phyloP scores from a whole-genome alignment of 116 monocot genomes.

The Cymodocea nodosa region DNA sequence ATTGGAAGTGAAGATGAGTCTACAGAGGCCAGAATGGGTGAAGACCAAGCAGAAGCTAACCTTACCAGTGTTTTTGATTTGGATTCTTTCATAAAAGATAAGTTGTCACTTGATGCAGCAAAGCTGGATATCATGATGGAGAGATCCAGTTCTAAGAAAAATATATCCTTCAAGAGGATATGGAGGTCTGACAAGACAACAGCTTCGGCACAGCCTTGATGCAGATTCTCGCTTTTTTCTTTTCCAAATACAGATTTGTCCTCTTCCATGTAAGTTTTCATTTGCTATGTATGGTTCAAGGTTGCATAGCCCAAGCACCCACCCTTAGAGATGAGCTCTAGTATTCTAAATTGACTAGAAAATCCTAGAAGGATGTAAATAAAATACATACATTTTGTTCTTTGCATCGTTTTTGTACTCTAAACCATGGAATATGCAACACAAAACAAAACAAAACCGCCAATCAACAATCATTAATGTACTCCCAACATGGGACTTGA shows the following conservation, averaged over 20 bases:
- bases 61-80: constrained; percentile 40
- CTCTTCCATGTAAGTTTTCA: too few species aligned
- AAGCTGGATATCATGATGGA: constrained; percentile 40
- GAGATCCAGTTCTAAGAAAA: constrained; percentile 14
- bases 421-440: too few species aligned
- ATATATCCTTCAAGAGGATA: constrained; percentile 13
- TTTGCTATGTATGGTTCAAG: too few species aligned
- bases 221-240: neutral
- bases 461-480: too few species aligned
- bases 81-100: constrained; percentile 66
- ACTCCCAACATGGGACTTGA: too few species aligned
- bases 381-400: too few species aligned
- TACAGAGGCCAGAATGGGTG: neutral
- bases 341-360: too few species aligned
- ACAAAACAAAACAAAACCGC: too few species aligned
- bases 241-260: neutral
- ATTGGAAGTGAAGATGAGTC: neutral
- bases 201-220: constrained; percentile 12
- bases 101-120: constrained; percentile 43
- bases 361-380: too few species aligned
- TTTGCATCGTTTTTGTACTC: too few species aligned
- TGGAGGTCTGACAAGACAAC: constrained; percentile 25
- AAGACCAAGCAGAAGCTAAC: neutral
- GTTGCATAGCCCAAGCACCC: too few species aligned
- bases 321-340: too few species aligned